Evolutionary conservation across 805 yeast species (phyloP).

Genomic region (Suhomyces sp.): DNA sequence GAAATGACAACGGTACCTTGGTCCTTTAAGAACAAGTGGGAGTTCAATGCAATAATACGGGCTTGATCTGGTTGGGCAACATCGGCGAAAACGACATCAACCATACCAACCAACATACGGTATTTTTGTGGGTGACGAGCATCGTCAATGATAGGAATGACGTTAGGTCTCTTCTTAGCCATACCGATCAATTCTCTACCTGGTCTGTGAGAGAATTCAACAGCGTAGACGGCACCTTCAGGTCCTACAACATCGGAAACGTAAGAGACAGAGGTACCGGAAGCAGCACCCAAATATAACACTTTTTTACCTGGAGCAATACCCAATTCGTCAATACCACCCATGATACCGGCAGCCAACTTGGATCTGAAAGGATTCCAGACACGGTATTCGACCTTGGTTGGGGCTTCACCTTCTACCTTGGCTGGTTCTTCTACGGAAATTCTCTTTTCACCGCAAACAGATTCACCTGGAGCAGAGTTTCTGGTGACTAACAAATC

Average conservation of each 20-base stretch:
- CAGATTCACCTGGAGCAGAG: constrained; percentile 97
- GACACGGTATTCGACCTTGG: constrained; percentile 97
- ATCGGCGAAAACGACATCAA: constrained; percentile 97
- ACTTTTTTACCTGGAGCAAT: constrained; percentile 98
- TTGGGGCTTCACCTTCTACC: constrained; percentile 84
- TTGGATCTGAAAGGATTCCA: constrained; percentile 99
- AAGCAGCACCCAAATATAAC: constrained; percentile 96
- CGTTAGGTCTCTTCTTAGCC: constrained; percentile 99
- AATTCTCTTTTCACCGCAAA: constrained; percentile 97
- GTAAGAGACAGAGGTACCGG: constrained; percentile 98
- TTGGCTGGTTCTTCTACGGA: constrained; percentile 88
- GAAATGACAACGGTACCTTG: constrained; percentile 98
- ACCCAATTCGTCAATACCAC: constrained; percentile 97
- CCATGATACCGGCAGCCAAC: constrained; percentile 99
- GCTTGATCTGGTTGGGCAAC: constrained; percentile 99
- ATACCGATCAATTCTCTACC: constrained; percentile 98
- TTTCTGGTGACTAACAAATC: constrained; percentile 96
- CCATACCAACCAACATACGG: constrained; percentile 99
- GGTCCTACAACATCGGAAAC: constrained; percentile 99
- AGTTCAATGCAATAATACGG: constrained; percentile 97
- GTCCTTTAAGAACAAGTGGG: constrained; percentile 96
- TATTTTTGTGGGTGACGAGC: constrained; percentile 99
- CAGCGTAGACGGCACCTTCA: constrained; percentile 98
- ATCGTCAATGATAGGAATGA: constrained; percentile 97
- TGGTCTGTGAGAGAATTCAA: constrained; percentile 99